Evolutionary conservation across 2,329 filamentous ascomycete genomes (phyloP).

Genomic region (Aspergillus floridensis): DNA sequence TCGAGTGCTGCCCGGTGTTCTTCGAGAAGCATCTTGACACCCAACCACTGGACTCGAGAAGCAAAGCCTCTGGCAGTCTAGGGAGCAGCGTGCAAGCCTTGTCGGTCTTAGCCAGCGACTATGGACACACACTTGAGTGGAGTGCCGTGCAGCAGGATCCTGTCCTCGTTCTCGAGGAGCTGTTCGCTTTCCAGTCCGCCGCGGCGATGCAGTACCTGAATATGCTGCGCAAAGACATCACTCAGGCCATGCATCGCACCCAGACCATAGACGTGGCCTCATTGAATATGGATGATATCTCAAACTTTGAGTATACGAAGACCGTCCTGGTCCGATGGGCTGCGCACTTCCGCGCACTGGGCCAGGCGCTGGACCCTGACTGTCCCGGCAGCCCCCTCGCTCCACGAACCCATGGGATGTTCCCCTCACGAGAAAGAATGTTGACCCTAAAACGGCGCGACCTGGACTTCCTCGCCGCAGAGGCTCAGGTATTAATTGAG

Average conservation of each 20-base stretch:
- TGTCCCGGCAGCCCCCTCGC: neutral
- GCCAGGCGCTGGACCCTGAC: neutral
- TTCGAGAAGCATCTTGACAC: too few relatives aligned
- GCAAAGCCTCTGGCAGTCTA: too few relatives aligned
- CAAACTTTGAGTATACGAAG: neutral
- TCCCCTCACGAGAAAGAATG: neutral
- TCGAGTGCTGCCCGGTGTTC: too few relatives aligned
- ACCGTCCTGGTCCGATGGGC: neutral
- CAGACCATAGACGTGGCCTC: neutral
- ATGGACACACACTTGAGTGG: too few relatives aligned
- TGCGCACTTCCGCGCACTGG: neutral
- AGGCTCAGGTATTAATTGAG: neutral
- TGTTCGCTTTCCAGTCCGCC: neutral
- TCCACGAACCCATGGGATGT: neutral
- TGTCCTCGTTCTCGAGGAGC: neutral
- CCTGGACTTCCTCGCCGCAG: neutral
- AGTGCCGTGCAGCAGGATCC: too few relatives aligned
- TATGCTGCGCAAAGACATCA: neutral
- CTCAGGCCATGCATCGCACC: neutral
- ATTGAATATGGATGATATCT: neutral
- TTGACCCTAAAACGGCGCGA: neutral
- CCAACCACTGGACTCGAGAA: too few relatives aligned
- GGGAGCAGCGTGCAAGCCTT: too few relatives aligned
- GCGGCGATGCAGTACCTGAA: neutral
- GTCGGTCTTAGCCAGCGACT: too few relatives aligned